Conservation (phyloP, 2,329 filamentous ascomycete genomes). For the Epichloe baconii region DNA sequence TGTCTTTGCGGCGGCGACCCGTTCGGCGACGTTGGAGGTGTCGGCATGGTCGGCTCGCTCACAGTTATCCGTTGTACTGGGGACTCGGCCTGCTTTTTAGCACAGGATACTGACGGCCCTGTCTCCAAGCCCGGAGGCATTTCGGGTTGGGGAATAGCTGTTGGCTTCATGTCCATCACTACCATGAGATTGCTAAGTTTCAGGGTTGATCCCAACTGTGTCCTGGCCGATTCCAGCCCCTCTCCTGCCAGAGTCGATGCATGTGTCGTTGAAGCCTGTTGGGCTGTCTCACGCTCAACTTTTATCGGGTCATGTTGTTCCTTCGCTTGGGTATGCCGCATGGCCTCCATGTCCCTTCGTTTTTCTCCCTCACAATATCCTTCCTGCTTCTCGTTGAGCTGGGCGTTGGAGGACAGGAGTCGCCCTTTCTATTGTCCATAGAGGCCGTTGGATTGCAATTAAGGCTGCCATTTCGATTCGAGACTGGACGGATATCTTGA, state of each 20-base stretch:
- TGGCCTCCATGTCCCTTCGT: slow-evolving; percentile 25
- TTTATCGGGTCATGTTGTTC: slow-evolving; percentile 5
- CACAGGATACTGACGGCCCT: not conserved
- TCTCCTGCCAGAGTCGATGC: not conserved
- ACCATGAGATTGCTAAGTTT: slow-evolving; percentile 27
- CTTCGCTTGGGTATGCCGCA: slow-evolving; percentile 13
- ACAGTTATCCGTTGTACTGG: not conserved
- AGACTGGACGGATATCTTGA: not conserved
- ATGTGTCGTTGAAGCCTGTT: not conserved
- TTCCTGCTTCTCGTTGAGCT: slow-evolving; percentile 18
- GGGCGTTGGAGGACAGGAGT: slow-evolving; percentile 8
- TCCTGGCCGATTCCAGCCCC: not conserved
- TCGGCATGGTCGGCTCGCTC: slow-evolving; percentile 11
- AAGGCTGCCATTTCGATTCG: not conserved
- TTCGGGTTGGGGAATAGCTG: slow-evolving; percentile 7
- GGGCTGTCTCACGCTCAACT: not conserved
- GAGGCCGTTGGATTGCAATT: not conserved
- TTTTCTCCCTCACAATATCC: slow-evolving; percentile 28
- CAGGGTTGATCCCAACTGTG: slow-evolving; percentile 2
- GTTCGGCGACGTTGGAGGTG: slow-evolving; percentile 18
- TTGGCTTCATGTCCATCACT: slow-evolving; percentile 24
- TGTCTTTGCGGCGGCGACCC: slow-evolving; percentile 16
- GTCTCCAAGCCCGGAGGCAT: not conserved
- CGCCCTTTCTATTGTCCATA: slow-evolving; percentile 7
- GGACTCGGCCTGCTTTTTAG: not conserved